phyloP scores from a whole-genome alignment of 1,284 basidiomycete genomes.

The Trichosporon sp. region DNA sequence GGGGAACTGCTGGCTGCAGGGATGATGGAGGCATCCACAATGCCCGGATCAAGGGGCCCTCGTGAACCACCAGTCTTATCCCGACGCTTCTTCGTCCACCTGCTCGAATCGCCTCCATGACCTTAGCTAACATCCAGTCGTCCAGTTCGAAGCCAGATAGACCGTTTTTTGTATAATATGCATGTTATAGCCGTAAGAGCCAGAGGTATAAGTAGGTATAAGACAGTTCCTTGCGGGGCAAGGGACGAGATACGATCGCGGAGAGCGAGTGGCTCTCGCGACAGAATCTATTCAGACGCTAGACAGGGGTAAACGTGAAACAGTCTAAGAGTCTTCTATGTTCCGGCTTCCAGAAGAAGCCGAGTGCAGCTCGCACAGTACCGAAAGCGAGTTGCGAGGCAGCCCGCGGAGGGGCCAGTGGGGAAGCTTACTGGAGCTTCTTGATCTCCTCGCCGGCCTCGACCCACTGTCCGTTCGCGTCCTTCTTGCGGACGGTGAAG shows the following conservation, averaged over 20 bases:
- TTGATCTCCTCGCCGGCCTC: constrained; percentile 51
- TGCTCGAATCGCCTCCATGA: no score
- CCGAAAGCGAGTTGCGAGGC: not conserved
- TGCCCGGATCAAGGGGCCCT: no score
- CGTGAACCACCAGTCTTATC: no score
- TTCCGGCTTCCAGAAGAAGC: not conserved
- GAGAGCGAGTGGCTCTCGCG: not conserved
- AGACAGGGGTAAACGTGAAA: not conserved
- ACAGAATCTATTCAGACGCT: not conserved
- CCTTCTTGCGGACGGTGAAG: constrained; percentile 83
- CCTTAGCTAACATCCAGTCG: constrained; percentile 23
- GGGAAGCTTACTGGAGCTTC: constrained; percentile 21
- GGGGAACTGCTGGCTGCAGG: no score
- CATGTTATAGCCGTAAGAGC: constrained; percentile 16
- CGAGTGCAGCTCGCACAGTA: no score
- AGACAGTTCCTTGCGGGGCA: not conserved
- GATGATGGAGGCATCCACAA: no score
- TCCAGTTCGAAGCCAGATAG: constrained; percentile 33
- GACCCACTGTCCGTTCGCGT: constrained; percentile 70
- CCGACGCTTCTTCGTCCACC: no score
- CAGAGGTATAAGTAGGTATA: not conserved
- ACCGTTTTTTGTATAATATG: constrained; percentile 25
- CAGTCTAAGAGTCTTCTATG: not conserved
- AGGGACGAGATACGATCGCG: not conserved
- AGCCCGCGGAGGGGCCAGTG: not conserved